Percentiles rank a stretch among this genome's conserved stretches.
These are phyloP conservation scores for Alternaria brassicae DNA, from an alignment of 2,329 filamentous ascomycete species.

Conservation along the genomic window DNA sequence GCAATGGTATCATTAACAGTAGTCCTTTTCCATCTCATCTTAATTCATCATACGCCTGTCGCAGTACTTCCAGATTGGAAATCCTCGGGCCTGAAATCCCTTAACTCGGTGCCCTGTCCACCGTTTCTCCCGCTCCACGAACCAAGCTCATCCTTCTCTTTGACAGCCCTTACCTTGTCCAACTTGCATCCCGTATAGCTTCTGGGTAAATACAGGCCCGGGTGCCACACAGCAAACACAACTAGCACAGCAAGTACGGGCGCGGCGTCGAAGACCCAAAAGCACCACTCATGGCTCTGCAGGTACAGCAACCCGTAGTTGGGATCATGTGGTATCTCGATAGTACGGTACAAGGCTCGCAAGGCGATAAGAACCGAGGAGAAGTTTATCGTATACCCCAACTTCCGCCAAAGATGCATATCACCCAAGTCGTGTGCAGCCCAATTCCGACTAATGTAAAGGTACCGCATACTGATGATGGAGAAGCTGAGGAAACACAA, in stretches of 20 bases:
- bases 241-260: conserved; percentile 59
- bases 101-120: conserved; percentile 19
- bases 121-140: conserved; percentile 17
- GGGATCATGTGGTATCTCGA: conserved; percentile 60
- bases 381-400: conserved; percentile 45
- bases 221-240: conserved; percentile 60
- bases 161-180: conserved; percentile 40
- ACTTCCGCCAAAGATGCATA: conserved; percentile 46
- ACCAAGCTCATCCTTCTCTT: conserved; percentile 44
- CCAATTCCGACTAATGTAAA: conserved; percentile 41
- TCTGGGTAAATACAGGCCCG: conserved; percentile 45
- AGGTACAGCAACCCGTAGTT: conserved; percentile 57
- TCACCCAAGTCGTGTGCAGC: conserved; percentile 44
- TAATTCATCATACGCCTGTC: conserved; percentile 8
- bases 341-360: conserved; percentile 61
- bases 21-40: neutral
- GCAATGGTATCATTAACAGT: conserved; percentile 26
- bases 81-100: conserved; percentile 35
- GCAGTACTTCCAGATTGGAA: conserved; percentile 21
- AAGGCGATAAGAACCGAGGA: conserved; percentile 49
- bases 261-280: conserved; percentile 61
- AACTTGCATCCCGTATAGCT: conserved; percentile 40
- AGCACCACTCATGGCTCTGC: conserved; percentile 61
- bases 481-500: conserved; percentile 61
- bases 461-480: conserved; percentile 46